These are phyloP conservation scores for Neoascochyta sp. DNA, from an alignment of 2,329 filamentous ascomycete genomes.

Conservation along the genomic window DNA sequence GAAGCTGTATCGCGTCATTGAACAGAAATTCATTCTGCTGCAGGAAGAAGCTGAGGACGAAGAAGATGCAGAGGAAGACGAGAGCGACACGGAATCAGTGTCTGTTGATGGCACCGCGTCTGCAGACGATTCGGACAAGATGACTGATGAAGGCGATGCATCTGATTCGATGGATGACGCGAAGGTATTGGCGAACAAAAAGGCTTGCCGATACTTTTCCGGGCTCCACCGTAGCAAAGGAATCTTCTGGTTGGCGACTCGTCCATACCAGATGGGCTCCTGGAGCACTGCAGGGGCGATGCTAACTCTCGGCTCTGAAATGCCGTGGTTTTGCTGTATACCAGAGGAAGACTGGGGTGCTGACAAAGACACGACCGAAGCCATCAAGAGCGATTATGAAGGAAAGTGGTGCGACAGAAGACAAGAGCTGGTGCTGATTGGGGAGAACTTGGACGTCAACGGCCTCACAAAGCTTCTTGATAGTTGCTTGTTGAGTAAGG, in stretches of 20 bases:
- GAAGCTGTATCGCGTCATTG: constrained; percentile 40
- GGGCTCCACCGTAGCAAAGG: constrained; percentile 63
- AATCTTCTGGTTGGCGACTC: constrained; percentile 57
- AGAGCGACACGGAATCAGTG: constrained; percentile 13
- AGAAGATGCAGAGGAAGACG: constrained; percentile 27
- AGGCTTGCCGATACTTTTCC: constrained; percentile 50
- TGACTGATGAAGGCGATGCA: constrained; percentile 33
- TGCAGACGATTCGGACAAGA: constrained; percentile 15
- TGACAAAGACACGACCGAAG: constrained; percentile 46
- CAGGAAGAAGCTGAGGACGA: constrained; percentile 37
- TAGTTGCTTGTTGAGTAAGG: constrained; percentile 58
- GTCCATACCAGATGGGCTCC: constrained; percentile 54
- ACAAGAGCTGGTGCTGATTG: constrained; percentile 72
- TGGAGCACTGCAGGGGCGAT: constrained; percentile 65
- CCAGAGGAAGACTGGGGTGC: constrained; percentile 51
- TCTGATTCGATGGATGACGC: constrained; percentile 28
- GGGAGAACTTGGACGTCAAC: constrained; percentile 56
- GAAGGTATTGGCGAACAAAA: constrained; percentile 55
- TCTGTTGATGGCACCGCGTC: constrained; percentile 14
- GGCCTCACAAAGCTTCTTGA: constrained; percentile 56
- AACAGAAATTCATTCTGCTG: constrained; percentile 45
- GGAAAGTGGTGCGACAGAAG: constrained; percentile 63
- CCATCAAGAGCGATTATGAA: constrained; percentile 50
- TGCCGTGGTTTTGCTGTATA: constrained; percentile 59
- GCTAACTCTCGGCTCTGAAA: constrained; percentile 57